Base-by-base conservation (phyloP, 495 filamentous ascomycete species). In the Tuber microsphaerosporum region DNA sequence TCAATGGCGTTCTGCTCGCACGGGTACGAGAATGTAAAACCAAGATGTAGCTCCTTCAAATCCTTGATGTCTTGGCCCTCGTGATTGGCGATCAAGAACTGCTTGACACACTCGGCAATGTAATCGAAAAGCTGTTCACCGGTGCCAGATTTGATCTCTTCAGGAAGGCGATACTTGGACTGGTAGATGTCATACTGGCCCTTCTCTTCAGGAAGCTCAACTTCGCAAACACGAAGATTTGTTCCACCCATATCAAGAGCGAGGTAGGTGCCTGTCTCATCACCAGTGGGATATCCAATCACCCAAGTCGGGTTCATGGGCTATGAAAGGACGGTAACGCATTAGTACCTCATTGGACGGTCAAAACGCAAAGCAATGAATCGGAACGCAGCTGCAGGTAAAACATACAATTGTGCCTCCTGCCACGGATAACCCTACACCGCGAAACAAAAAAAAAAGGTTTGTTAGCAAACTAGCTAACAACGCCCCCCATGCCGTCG, bases 291-390 rank as follows among this genome's bases (percentile, higher is more conserved):
- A 85, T 92, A 97, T 74, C 89, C 90, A 90, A 98, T 94, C 74
- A 95, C 94, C 95, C 95, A 99, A 72, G 95, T 98, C 65, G 95
- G 92, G 85, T 97, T 98, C 95, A 99, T 99, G 76, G 95, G 95
- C 94, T 97, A 84, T 69, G 31, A 70, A 46, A 22, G 72, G 76
- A 76, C 77, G 82, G 82, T 71, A 42, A 71, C 76, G 65, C 56
- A 79, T 73, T 75, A 73, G 65, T 45, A 70, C 37, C 72, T 70
- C 37, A 76, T 74, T 71, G 71, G 72, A 56, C 41, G 42, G 71
- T 69, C 26, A 39, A 10, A 39, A 79, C 37, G 77, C 76, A 79
- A 73, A 73, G 77, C 78, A 76, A 73, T 79, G 77, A 79, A 79
- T 79, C 37, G 76, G 78, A 79, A 79, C 70, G 77, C 74, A 77